phyloP scores from a whole-genome alignment of 164 flowering plant species.

The Cinnamomum chago region DNA sequence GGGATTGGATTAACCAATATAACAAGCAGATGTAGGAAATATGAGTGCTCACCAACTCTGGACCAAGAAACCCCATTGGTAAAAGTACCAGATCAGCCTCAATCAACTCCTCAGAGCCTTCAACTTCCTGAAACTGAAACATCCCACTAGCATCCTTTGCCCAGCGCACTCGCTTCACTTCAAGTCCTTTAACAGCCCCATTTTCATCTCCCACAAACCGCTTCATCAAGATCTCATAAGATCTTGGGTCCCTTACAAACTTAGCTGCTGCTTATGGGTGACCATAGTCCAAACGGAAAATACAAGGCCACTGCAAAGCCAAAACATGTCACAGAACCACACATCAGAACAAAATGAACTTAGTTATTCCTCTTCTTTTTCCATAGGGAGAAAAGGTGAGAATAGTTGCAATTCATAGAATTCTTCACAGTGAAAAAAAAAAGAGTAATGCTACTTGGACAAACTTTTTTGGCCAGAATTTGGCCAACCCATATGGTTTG shows the following conservation, averaged over 20 bases:
- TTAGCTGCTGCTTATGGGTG: constrained; percentile 93
- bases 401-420: no score
- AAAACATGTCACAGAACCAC: neutral
- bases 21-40: neutral
- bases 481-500: no score
- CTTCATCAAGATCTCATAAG: constrained; percentile 89
- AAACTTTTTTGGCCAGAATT: no score
- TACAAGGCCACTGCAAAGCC: constrained; percentile 79
- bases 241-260: constrained; percentile 90
- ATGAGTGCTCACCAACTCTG: constrained; percentile 66
- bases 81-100: constrained; percentile 87
- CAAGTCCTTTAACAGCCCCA: constrained; percentile 78
- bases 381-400: neutral
- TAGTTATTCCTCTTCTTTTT: no score
- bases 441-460: no score
- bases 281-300: constrained; percentile 97
- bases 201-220: constrained; percentile 84
- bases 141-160: constrained; percentile 86
- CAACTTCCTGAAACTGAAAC: constrained; percentile 80
- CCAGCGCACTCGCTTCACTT: constrained; percentile 77
- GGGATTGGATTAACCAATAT: neutral
- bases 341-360: no score
- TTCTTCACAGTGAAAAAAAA: no score
- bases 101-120: constrained; percentile 78
- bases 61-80: constrained; percentile 99